phyloP scores from a whole-genome alignment of 495 filamentous ascomycete genomes.

The Daldinia decipiens region DNA sequence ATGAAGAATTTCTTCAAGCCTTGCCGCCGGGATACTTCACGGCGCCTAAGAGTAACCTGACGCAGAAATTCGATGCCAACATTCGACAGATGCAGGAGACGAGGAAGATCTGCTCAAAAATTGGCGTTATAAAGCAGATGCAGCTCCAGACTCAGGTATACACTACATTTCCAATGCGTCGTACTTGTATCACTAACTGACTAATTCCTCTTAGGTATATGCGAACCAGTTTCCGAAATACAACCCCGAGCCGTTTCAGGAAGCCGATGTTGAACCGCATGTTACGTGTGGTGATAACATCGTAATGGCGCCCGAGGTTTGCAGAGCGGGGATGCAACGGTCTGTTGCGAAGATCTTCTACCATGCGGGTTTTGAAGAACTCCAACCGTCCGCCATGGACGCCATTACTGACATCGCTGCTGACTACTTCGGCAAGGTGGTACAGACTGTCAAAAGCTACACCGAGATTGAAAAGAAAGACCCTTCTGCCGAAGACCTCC shows the following conservation, averaged over 20 bases:
- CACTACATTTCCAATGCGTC: constrained; percentile 25
- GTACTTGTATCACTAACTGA: constrained; percentile 1
- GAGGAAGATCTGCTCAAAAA: constrained; percentile 93
- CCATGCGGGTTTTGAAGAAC: constrained; percentile 96
- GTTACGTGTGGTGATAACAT: constrained; percentile 89
- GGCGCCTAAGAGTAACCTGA: constrained; percentile 78
- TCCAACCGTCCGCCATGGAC: constrained; percentile 93
- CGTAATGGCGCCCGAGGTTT: constrained; percentile 81
- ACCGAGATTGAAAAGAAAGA: constrained; percentile 78
- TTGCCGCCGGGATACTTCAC: constrained; percentile 78
- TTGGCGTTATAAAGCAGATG: constrained; percentile 99
- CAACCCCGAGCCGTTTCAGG: constrained; percentile 87
- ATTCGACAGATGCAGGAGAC: constrained; percentile 97
- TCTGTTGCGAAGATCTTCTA: constrained; percentile 95
- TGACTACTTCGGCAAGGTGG: constrained; percentile 88
- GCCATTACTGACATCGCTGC: constrained; percentile 88
- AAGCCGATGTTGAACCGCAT: constrained; percentile 83
- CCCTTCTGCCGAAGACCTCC: constrained; percentile 50
- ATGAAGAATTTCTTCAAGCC: constrained; percentile 80
- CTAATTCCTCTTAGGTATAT: constrained; percentile 74
- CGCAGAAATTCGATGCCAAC: constrained; percentile 86
- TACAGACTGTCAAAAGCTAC: constrained; percentile 80
- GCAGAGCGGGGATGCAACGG: constrained; percentile 84
- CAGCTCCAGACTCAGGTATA: constrained; percentile 92
- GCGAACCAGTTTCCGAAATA: constrained; percentile 99